Conservation (phyloP, 768 basidiomycete species). For the Mycena maculata region DNA sequence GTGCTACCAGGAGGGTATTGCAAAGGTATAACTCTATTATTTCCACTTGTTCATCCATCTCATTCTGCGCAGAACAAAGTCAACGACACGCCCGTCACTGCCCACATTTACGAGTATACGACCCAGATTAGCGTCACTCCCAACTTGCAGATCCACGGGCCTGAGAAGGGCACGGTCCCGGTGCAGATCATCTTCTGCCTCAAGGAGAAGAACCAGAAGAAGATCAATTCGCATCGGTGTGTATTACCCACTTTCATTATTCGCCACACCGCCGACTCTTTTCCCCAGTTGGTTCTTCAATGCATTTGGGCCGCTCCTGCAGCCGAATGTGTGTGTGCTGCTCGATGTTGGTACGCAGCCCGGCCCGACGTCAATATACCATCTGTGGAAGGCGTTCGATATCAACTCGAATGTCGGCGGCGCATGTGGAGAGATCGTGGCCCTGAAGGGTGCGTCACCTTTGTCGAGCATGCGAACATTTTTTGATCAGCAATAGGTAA, state of each 20-base stretch:
- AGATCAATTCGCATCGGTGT: constrained; percentile 90
- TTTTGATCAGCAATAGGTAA: constrained; percentile 45
- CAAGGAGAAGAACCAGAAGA: constrained; percentile 96
- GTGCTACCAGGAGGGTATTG: constrained; percentile 93
- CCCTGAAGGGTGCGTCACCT: constrained; percentile 86
- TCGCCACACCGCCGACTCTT: background rate
- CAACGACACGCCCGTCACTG: constrained; percentile 84
- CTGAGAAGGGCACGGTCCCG: constrained; percentile 93
- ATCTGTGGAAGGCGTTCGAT: constrained; percentile 96
- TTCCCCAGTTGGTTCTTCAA: constrained; percentile 87
- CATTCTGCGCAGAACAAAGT: constrained; percentile 68
- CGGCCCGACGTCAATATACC: constrained; percentile 88
- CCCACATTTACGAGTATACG: constrained; percentile 95
- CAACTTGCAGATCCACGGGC: constrained; percentile 85
- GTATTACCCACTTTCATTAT: background rate
- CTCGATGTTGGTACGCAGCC: constrained; percentile 96
- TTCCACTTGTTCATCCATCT: background rate
- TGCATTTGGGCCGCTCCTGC: constrained; percentile 85
- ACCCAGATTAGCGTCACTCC: constrained; percentile 88
- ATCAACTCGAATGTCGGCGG: constrained; percentile 93
- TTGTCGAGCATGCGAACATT: constrained; percentile 50
- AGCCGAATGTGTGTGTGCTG: constrained; percentile 93
- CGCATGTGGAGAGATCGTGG: constrained; percentile 97
- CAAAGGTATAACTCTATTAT: constrained; percentile 67
- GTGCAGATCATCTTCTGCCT: constrained; percentile 94